Percentiles rank a stretch among this genome's conserved stretches.
These are phyloP conservation scores for Pleurotus pulmonarius DNA, from an alignment of 768 basidiomycete genomes.

Conservation along the genomic window DNA sequence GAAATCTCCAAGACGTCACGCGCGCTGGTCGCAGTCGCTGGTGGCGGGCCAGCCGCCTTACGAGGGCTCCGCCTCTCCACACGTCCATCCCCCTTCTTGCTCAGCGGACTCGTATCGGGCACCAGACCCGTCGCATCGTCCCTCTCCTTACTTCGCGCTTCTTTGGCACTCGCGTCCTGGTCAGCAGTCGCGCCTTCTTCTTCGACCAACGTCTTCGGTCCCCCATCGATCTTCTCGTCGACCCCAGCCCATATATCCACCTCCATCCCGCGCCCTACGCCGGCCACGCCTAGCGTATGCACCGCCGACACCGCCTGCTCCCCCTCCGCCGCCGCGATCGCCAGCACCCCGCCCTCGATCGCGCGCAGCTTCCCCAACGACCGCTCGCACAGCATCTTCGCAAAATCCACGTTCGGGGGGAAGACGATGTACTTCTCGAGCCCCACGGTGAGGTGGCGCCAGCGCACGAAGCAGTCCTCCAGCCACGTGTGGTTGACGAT, in stretches of 20 bases:
- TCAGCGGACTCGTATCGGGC: neutral
- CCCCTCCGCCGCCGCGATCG: conserved; percentile 2
- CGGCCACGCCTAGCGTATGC: neutral
- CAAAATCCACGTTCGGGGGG: conserved; percentile 66
- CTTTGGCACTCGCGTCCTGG: neutral
- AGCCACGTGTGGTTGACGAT: conserved; percentile 90
- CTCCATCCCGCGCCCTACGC: conserved; percentile 1
- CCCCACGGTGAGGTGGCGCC: conserved; percentile 66
- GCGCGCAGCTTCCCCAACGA: conserved; percentile 29
- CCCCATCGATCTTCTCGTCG: neutral
- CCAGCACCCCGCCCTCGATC: conserved; percentile 12
- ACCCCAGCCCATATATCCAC: conserved; percentile 2
- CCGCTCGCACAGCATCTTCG: conserved; percentile 36
- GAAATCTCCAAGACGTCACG: conserved; percentile 9
- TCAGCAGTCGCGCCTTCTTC: neutral
- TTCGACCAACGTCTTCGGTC: neutral
- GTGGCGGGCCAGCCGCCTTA: neutral
- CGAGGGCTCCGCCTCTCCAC: neutral
- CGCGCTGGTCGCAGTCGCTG: neutral
- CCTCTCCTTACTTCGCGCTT: neutral
- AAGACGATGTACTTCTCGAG: conserved; percentile 68
- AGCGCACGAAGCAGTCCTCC: conserved; percentile 83
- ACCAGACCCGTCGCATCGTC: neutral
- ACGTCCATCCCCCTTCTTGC: conserved; percentile 10
- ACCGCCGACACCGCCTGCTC: conserved; percentile 1